Conservation (phyloP, 352 stramenopile genomes). For the Pythium rishiriense region DNA sequence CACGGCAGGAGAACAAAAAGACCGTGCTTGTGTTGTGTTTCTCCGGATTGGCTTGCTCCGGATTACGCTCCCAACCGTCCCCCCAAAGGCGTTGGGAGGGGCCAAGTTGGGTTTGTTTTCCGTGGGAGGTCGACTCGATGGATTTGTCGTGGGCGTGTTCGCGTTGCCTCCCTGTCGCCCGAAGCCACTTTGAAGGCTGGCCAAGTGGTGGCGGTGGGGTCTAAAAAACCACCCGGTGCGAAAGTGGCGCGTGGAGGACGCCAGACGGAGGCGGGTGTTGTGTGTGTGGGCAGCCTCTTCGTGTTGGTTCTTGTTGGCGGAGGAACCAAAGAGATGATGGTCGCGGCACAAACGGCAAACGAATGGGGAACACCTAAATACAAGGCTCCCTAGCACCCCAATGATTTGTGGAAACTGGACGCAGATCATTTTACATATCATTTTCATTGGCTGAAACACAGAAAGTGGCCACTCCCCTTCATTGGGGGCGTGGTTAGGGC, state of each 20-base stretch:
- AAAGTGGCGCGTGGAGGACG: conserved; percentile 8
- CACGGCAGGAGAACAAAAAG: too few relatives aligned
- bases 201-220: background rate
- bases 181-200: background rate
- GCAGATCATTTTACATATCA: background rate
- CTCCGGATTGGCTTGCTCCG: too few relatives aligned
- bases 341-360: background rate
- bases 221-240: conserved; percentile 5
- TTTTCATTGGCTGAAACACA: background rate
- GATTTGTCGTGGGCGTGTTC: too few relatives aligned
- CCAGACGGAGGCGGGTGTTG: background rate
- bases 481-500: background rate
- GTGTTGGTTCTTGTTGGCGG: conserved; percentile 5
- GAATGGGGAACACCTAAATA: background rate
- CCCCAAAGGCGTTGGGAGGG: too few relatives aligned
- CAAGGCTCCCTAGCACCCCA: background rate
- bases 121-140: too few relatives aligned
- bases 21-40: too few relatives aligned
- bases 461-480: background rate
- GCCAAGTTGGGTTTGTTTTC: too few relatives aligned
- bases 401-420: background rate
- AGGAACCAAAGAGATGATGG: background rate
- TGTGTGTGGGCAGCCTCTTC: background rate
- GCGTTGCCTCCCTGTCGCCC: background rate
- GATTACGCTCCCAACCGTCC: too few relatives aligned